phyloP scores from a whole-genome alignment of 2,329 filamentous ascomycete species.

The Cordyceps tenuipes region DNA sequence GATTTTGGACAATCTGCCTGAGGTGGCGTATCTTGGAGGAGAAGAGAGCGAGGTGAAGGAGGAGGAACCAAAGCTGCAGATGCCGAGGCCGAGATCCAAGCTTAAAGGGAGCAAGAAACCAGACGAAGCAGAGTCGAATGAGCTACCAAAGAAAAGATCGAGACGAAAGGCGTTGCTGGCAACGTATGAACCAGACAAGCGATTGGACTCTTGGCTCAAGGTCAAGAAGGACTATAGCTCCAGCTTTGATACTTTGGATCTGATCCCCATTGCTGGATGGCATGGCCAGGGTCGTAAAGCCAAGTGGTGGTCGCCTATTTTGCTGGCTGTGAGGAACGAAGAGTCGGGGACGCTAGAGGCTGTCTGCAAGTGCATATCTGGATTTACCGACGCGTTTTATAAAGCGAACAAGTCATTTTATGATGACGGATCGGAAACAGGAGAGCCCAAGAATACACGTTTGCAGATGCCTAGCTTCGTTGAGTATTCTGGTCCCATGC shows the following conservation, averaged over 20 bases:
- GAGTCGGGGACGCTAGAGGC: slow-evolving; percentile 77
- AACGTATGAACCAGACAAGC: slow-evolving; percentile 95
- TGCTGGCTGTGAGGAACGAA: slow-evolving; percentile 85
- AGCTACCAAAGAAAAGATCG: slow-evolving; percentile 39
- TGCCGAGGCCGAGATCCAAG: slow-evolving; percentile 25
- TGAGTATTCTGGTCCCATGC: slow-evolving; percentile 66
- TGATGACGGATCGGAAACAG: slow-evolving; percentile 44
- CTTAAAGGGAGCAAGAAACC: slow-evolving; percentile 34
- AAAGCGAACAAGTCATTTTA: slow-evolving; percentile 77
- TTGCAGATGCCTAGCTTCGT: slow-evolving; percentile 63
- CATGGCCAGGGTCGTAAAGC: slow-evolving; percentile 89
- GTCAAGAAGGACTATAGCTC: slow-evolving; percentile 95
- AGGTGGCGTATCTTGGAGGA: slow-evolving; percentile 39
- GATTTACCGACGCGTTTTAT: slow-evolving; percentile 92
- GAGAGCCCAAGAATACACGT: slow-evolving; percentile 33
- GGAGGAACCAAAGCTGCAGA: slow-evolving; percentile 18
- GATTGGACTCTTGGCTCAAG: slow-evolving; percentile 96
- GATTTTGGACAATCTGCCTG: slow-evolving; percentile 71
- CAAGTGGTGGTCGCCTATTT: slow-evolving; percentile 93
- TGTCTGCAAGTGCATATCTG: slow-evolving; percentile 95
- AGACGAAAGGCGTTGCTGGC: slow-evolving; percentile 79
- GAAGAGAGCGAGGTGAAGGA: slow-evolving; percentile 21
- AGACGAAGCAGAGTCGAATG: slow-evolving; percentile 23
- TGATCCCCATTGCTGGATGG: slow-evolving; percentile 87
- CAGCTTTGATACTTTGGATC: slow-evolving; percentile 82